Evolutionary conservation across 1,139 yeast species (phyloP), one percentile per base, ranked within the genome.

Genomic region (Magnusiomyces fungicola): DNA sequence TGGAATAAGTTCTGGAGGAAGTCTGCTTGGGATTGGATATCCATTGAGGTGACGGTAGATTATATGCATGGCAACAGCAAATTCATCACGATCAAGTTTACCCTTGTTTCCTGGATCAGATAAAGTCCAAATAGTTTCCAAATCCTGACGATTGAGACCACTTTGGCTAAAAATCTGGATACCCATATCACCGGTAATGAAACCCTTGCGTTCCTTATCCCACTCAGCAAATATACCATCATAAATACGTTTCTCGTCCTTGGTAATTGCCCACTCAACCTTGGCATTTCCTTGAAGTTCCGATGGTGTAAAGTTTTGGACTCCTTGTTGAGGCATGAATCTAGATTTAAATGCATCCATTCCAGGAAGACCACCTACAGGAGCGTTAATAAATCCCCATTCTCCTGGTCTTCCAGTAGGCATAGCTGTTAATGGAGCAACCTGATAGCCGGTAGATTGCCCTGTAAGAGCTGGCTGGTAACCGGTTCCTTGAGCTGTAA

Each of bases 91-190:
- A 48, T 88, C 78, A 59, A 92, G 86, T 47, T 76, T 78, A 18
- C 97, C 97, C 48, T 88, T 78, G 66, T 90, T 88, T 57, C 87
- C 85, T 53, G 92, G 81, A 64, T 92, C 97, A n/a, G 96, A 78
- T 61, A 92, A 74, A 61, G 88, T 88, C 98, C 98, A 92, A 55
- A 92, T 87, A 36, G 81, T 74, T 65, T 90, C 97, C 55, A 92
- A 74, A 58, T 90, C 97, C 9, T 80, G 76, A 66, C 97, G 79
- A 51, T 81, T 75, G 56, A 92, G 76, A 1, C 97, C 97, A 25
- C 95, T 84, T 67, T 92, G 92, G 45, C 94, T 83, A 67, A 92
- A 89, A 36, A 92, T 83, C 54, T 80, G 80, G 49, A 92, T 88
- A 0, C 96, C 96, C 18, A 83, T 80, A 39, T 79, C 80, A 14